Percentiles rank a stretch among this genome's conserved stretches.
These are phyloP conservation scores for Erythrobasidium hasegawianum DNA, from an alignment of 1,284 basidiomycete species.

Conservation along the genomic window DNA sequence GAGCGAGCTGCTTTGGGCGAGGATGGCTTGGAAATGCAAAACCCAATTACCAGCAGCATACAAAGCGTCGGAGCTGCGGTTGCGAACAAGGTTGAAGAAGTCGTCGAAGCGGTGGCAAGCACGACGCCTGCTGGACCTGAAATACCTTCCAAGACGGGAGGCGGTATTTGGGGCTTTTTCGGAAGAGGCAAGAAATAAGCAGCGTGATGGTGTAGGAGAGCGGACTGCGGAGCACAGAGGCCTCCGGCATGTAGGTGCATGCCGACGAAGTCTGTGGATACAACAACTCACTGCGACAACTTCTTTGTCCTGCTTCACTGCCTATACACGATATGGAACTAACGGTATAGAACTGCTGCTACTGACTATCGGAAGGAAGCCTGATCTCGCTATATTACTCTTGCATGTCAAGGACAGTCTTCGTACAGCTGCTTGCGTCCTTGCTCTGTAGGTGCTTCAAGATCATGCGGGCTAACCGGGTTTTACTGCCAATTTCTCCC, in stretches of 20 bases:
- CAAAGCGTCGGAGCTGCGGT: not conserved
- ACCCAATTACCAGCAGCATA: not conserved
- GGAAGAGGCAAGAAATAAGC: slow-evolving; percentile 17
- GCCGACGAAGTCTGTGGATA: too few relatives aligned
- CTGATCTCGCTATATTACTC: too few relatives aligned
- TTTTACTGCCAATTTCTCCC: not conserved
- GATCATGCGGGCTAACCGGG: slow-evolving; percentile 9
- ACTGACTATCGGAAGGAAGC: too few relatives aligned
- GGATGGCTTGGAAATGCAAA: not conserved
- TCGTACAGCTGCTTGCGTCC: not conserved
- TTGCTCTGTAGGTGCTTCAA: slow-evolving; percentile 15
- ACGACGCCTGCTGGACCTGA: not conserved
- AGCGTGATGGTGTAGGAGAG: too few relatives aligned
- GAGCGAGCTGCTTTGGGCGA: not conserved
- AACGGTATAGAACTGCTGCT: too few relatives aligned
- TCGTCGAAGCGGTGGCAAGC: not conserved
- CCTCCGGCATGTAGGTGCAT: too few relatives aligned
- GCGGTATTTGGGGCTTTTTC: slow-evolving; percentile 28
- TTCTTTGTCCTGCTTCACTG: too few relatives aligned
- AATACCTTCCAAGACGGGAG: not conserved
- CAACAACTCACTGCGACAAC: too few relatives aligned
- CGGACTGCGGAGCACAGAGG: too few relatives aligned
- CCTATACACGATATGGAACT: too few relatives aligned
- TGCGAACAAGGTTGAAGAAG: not conserved
- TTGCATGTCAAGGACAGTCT: too few relatives aligned